Percentiles rank a stretch among this genome's conserved stretches.
These are phyloP conservation scores for Microcyclosporella mali DNA, from an alignment of 2,329 filamentous ascomycete species.

Conservation along the genomic window DNA sequence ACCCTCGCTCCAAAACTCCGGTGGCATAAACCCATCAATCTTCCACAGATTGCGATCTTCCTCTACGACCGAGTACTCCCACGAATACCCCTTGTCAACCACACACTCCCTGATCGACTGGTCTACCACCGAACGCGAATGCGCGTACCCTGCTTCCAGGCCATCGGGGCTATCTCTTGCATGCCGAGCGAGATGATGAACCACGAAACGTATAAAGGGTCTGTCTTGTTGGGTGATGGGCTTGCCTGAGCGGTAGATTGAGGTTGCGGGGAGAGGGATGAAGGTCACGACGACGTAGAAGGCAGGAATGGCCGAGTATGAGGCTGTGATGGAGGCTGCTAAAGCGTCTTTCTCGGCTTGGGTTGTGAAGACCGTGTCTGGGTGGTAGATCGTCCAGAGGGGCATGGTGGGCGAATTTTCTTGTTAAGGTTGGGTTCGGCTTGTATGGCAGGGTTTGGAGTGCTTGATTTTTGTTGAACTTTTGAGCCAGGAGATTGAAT, in stretches of 20 bases:
- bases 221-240: slow-evolving; percentile 16
- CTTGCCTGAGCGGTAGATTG: slow-evolving; percentile 31
- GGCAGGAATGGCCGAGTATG: slow-evolving; percentile 36
- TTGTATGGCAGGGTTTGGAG: too few relatives aligned
- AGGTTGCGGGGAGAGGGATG: slow-evolving; percentile 24
- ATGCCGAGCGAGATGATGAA: slow-evolving; percentile 28
- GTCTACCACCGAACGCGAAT: too few relatives aligned
- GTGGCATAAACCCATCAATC: slow-evolving; percentile 31
- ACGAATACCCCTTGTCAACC: slow-evolving; percentile 39
- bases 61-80: slow-evolving; percentile 41
- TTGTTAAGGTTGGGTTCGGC: too few relatives aligned
- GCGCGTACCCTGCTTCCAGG: slow-evolving; percentile 9
- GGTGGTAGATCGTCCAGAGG: slow-evolving; percentile 41
- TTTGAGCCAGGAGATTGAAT: too few relatives aligned
- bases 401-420: slow-evolving; percentile 34
- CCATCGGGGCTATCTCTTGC: slow-evolving; percentile 20
- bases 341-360: background rate
- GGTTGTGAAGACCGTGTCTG: slow-evolving; percentile 16
- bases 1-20: slow-evolving; percentile 29
- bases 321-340: slow-evolving; percentile 7
- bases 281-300: slow-evolving; percentile 44
- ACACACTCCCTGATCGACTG: slow-evolving; percentile 36
- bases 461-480: too few relatives aligned
- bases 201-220: slow-evolving; percentile 35
- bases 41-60: slow-evolving; percentile 42